Base-by-base conservation (phyloP, 352 stramenopile genomes). In the Phytophthora cryptogea region DNA sequence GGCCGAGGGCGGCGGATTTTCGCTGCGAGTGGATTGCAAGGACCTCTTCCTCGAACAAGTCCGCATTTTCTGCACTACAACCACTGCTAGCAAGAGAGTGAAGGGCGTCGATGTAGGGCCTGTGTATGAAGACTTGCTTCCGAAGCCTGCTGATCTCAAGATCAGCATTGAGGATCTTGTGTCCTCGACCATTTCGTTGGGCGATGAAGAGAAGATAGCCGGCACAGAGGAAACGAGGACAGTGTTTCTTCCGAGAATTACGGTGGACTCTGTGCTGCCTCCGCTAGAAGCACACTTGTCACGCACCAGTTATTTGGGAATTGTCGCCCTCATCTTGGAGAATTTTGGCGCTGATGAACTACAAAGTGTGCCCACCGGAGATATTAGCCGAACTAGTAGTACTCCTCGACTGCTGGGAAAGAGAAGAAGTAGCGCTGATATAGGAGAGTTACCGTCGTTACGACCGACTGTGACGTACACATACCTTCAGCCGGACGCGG, bases 341-440 rank as follows among this genome's bases (percentile, higher is more conserved):
- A 94, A 94, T 61, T 90, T 94, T 54, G 78, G 82, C 10, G 86
- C 80, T 2, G 81, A 91, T 6, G 65, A 83, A 30, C 65, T 90
- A 6, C 53, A 73, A 30, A 76, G 75, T 33, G 45, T 33, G 2
- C 40, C 65, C 27, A 27, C 31, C 13, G 36, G 39, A 32, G 23
- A 63, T 11, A 45, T 40, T 9, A 52, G 17, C 2, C 59, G 23
- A 35, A 42, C 23, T n/a, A 55, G 37, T 30, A 71, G 39, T 17
- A 9, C 20, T 27, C 23, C 31, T n/a, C 35, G 26, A 33, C 37
- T 42, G 9, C 16, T 51, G 14, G 33, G 5, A 10, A 59, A 37
- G 35, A 56, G 36, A 42, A 39, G 27, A 40, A 65, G 52, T 33
- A 73, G 55, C 17, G 26, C 48, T 35, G 59, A 63, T 31, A 46